Base-by-base conservation (phyloP, 2,329 filamentous ascomycete species). In the Fusarium caatingaense region DNA sequence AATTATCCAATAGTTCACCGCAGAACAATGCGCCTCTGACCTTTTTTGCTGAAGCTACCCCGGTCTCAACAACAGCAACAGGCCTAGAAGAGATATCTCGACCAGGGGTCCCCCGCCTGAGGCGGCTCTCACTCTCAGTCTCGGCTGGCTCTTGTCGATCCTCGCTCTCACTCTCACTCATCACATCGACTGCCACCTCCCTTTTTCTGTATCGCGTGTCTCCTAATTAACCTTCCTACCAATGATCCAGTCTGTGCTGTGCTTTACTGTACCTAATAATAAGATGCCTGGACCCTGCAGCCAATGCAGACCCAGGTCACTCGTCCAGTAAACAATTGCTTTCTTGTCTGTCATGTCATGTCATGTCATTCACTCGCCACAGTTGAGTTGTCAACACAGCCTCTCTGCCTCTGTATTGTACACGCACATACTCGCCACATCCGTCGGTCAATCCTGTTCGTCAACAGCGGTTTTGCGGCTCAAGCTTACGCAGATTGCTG, bases 111-210 rank as follows among this genome's bases (percentile, higher is more conserved):
- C 60, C 55, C 58, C 68, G 60, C 71, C 50, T 56, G 67, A 68
- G 56, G 61, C 70, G 67, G 61, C 60, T 71, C 50, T 45, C 50
- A 44, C 60, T 71, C 50, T 45, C 50, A 44, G 50, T 45, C 37
- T 45, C 40, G 27, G 51, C 54, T 56, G 54, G 32, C 66, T 69
- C 69, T 48, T 47, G 64, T 45, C 23, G 34, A 62, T 62, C 30
- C 60, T 59, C 51, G 8, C 16, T 10, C 32, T 16, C 32, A 34
- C 16, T 30, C 28, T 37, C 34, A 37, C 34, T 37, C 34, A 28
- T 64, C 53, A 54, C 37, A 62, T 72, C 59, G 61, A 51, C 60
- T 63, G 71, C 46, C 62, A 73, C 69, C 68, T 74, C 69, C 68
- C 68, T 73, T 58, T 66, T 68, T 69, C 50, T 66, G 64, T 56